These are phyloP conservation scores for Trichoderma hamatum DNA, from an alignment of 2,329 filamentous ascomycete genomes.

Conservation along the genomic window DNA sequence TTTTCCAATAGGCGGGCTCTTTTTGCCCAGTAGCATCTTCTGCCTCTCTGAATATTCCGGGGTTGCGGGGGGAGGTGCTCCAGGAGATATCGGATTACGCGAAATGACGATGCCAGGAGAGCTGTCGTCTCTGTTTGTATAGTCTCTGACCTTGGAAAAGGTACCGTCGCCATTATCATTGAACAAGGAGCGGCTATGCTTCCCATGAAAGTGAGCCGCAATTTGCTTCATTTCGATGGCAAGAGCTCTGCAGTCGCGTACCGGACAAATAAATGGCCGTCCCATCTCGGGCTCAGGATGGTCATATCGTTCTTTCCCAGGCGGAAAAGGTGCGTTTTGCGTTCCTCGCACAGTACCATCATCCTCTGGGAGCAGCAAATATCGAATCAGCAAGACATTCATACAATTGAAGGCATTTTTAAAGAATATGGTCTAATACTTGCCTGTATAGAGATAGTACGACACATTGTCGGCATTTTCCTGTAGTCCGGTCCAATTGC, in stretches of 20 bases:
- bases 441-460: constrained; percentile 18
- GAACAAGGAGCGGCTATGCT: constrained; percentile 29
- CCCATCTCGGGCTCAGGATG: constrained; percentile 26
- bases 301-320: constrained; percentile 5
- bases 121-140: constrained; percentile 31
- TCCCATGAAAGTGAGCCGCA: constrained; percentile 25
- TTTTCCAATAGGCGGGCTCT: not conserved
- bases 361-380: not conserved
- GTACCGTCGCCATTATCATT: constrained; percentile 50
- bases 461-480: not conserved
- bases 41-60: not conserved
- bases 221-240: constrained; percentile 34
- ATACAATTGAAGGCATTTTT: not conserved
- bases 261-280: constrained; percentile 42
- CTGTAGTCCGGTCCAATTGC: not conserved
- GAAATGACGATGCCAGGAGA: constrained; percentile 39
- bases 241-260: constrained; percentile 42
- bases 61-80: constrained; percentile 27
- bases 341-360: constrained; percentile 10
- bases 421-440: not conserved
- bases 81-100: constrained; percentile 31
- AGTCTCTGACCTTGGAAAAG: constrained; percentile 37
- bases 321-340: constrained; percentile 12
- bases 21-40: constrained; percentile 2
- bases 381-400: not conserved